Percentiles rank a stretch among this genome's conserved stretches.
Evolutionary conservation across 177 flowering plant genomes (phyloP).

Genomic region (Vitis hybrid): DNA sequence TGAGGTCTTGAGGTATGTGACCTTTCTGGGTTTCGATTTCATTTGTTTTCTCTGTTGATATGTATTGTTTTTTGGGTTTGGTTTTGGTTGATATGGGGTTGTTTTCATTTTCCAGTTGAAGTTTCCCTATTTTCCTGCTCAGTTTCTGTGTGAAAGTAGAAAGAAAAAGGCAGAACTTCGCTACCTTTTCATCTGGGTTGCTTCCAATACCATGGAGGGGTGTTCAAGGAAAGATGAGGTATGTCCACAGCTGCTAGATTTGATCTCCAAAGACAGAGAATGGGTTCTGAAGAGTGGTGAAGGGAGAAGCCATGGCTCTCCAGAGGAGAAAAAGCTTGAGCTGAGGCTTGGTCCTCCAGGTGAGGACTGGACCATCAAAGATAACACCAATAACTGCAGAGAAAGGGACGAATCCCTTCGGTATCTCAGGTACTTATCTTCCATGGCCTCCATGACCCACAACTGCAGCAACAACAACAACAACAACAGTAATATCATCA

Average conservation of each 20-base stretch:
- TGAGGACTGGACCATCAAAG: constrained; percentile 31
- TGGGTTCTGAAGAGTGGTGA: constrained; percentile 40
- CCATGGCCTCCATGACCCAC: constrained; percentile 8
- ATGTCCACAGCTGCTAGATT: constrained; percentile 44
- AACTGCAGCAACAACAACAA: constrained; percentile 1
- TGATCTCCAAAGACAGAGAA: constrained; percentile 45
- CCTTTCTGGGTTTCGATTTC: background rate
- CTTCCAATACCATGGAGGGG: constrained; percentile 29
- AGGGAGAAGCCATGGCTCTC: constrained; percentile 27
- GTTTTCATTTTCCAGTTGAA: background rate
- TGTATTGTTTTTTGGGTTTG: background rate
- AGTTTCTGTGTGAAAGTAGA: background rate
- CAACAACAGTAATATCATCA: background rate
- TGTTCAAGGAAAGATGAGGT: constrained; percentile 32
- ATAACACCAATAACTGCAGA: constrained; percentile 7
- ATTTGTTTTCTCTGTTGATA: background rate
- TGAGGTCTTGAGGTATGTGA: constrained; percentile 13
- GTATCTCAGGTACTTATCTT: constrained; percentile 40
- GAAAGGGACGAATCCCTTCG: constrained; percentile 33
- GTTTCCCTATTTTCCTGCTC: background rate
- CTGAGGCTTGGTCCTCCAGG: constrained; percentile 86
- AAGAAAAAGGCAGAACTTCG: background rate
- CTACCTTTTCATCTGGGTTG: constrained; percentile 1
- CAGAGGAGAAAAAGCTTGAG: constrained; percentile 73
- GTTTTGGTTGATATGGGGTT: background rate